A percentile compares a stretch with the other conserved stretches of the same genome.
These are phyloP conservation scores for Limonomyces culmigenus DNA, from an alignment of 1,284 basidiomycete genomes.

Conservation along the genomic window DNA sequence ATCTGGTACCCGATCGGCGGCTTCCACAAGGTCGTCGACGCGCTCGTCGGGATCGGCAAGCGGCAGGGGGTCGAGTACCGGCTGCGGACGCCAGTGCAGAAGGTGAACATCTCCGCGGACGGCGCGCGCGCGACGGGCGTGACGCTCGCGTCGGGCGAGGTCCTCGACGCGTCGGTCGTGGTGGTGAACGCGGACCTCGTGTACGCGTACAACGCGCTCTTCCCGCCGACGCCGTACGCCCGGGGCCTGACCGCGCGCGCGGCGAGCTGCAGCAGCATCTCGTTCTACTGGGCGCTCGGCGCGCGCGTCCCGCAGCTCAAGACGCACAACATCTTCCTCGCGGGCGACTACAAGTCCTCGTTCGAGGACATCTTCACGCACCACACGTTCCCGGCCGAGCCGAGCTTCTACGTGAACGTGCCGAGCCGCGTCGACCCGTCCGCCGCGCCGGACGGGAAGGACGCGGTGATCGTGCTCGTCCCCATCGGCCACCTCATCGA, in stretches of 20 bases:
- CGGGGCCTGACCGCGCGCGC: constrained; percentile 7
- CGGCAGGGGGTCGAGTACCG: constrained; percentile 20
- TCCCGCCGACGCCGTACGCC: constrained; percentile 13
- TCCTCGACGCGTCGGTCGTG: constrained; percentile 23
- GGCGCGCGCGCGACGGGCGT: constrained; percentile 19
- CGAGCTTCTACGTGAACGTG: constrained; percentile 34
- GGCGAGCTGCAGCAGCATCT: constrained; percentile 27
- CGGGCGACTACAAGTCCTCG: constrained; percentile 22
- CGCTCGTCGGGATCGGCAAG: constrained; percentile 10
- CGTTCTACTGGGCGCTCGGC: constrained; percentile 32
- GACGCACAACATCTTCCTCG: constrained; percentile 29
- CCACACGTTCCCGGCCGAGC: constrained; percentile 25
- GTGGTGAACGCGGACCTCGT: constrained; percentile 32
- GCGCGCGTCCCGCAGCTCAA: constrained; percentile 20
- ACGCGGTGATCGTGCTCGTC: constrained; percentile 15
- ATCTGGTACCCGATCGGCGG: constrained; percentile 34
- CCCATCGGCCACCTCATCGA: constrained; percentile 11
- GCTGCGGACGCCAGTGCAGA: constrained; percentile 13
- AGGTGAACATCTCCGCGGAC: constrained; percentile 3
- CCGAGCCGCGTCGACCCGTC: constrained; percentile 7
- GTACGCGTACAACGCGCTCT: constrained; percentile 27
- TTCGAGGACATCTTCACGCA: constrained; percentile 32
- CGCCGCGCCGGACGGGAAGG: constrained; percentile 17
- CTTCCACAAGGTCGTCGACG: constrained; percentile 22
- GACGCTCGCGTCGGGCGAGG: constrained; percentile 20